Evolutionary conservation across 2,329 filamentous ascomycete species (phyloP).

Genomic region (Trichoderma citrinoviride): DNA sequence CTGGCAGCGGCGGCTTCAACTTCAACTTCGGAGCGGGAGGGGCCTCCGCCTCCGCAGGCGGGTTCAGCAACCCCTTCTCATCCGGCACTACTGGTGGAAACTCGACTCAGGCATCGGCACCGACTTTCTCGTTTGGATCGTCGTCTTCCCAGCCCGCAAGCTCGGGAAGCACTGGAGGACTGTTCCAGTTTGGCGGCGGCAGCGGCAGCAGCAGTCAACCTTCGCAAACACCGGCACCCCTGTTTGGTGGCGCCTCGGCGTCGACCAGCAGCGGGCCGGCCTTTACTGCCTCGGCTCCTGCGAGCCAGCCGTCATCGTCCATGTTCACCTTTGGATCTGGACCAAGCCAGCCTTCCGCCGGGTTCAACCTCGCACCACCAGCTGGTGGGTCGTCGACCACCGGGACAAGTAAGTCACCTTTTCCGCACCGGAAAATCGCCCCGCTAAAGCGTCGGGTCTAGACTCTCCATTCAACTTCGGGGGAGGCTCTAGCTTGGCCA

Average conservation of each 20-base stretch:
- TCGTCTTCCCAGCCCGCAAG: slow-evolving; percentile 24
- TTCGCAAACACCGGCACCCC: slow-evolving; percentile 27
- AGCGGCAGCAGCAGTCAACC: slow-evolving; percentile 27
- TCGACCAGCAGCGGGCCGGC: slow-evolving; percentile 33
- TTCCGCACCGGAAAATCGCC: slow-evolving; percentile 42
- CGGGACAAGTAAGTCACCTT: slow-evolving; percentile 47
- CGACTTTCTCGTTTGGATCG: slow-evolving; percentile 41
- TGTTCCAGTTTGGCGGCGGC: slow-evolving; percentile 44
- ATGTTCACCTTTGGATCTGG: slow-evolving; percentile 38
- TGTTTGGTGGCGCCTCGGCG: slow-evolving; percentile 35
- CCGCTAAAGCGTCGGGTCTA: slow-evolving; percentile 48
- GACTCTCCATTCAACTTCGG: slow-evolving; percentile 57
- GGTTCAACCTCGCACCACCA: slow-evolving; percentile 42
- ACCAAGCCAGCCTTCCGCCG: slow-evolving; percentile 35
- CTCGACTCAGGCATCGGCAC: slow-evolving; percentile 24
- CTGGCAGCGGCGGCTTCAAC: slow-evolving; percentile 25
- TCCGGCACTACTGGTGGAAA: slow-evolving; percentile 30
- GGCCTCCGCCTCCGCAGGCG: slow-evolving; percentile 24
- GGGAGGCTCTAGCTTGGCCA: slow-evolving; percentile 59
- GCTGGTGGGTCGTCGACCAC: slow-evolving; percentile 45
- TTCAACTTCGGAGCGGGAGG: slow-evolving; percentile 36
- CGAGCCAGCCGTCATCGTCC: slow-evolving; percentile 29
- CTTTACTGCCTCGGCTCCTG: slow-evolving; percentile 42
- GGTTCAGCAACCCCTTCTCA: slow-evolving; percentile 44
- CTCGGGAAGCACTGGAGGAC: slow-evolving; percentile 26